phyloP scores from a whole-genome alignment of 2,329 filamentous ascomycete species.

The Paecilomyces niveus region DNA sequence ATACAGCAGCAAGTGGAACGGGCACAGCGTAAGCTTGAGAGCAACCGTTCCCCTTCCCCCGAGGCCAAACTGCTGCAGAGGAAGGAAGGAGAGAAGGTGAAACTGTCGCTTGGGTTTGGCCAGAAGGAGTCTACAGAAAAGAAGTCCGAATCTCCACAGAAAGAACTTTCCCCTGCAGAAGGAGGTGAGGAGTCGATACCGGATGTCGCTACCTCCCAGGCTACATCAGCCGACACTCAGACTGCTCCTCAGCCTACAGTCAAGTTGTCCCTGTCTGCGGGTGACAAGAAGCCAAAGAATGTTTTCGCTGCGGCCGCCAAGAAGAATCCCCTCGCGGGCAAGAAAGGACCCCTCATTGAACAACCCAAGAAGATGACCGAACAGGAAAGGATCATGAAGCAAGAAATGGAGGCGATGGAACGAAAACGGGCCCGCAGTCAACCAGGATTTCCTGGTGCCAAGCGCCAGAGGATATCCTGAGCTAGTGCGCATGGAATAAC shows the following conservation, averaged over 20 bases:
- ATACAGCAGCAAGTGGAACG: conserved; percentile 77
- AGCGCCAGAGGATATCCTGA: conserved; percentile 28
- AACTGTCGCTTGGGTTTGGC: conserved; percentile 55
- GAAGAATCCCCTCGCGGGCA: conserved; percentile 65
- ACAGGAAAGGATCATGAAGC: conserved; percentile 81
- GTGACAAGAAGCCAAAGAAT: conserved; percentile 58
- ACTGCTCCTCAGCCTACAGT: background rate
- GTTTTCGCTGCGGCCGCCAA: conserved; percentile 58
- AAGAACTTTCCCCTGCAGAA: conserved; percentile 16
- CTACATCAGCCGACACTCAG: conserved; percentile 8
- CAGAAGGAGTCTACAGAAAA: conserved; percentile 18
- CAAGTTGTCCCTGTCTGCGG: conserved; percentile 58
- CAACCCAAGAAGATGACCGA: conserved; percentile 80
- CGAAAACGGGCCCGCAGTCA: conserved; percentile 49
- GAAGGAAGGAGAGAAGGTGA: conserved; percentile 69
- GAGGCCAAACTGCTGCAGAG: conserved; percentile 42
- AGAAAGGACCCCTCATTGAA: conserved; percentile 54
- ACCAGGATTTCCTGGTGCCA: conserved; percentile 23
- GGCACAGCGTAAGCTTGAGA: conserved; percentile 56
- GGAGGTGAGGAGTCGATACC: conserved; percentile 12
- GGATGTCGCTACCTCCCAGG: conserved; percentile 9
- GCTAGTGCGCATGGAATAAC: background rate
- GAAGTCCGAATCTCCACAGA: conserved; percentile 13
- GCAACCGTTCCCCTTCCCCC: conserved; percentile 35
- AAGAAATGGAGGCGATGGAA: conserved; percentile 58